Evolutionary conservation across 805 yeast species (phyloP).

Genomic region (Spathaspora hagerdaliae): DNA sequence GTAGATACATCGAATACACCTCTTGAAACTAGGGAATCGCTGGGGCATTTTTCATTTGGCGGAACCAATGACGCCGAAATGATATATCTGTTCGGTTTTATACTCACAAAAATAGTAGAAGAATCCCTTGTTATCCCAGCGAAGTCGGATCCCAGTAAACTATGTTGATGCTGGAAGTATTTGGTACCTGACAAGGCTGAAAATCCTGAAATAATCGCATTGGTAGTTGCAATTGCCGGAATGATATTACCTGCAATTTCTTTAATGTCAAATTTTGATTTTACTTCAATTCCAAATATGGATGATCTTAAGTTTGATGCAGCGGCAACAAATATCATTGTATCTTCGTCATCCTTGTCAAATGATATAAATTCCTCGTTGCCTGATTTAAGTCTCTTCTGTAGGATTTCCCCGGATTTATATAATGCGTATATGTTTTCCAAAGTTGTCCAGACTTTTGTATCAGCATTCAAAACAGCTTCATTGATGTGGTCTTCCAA

Average conservation of each 20-base stretch:
- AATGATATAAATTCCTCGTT: slow-evolving; percentile 50
- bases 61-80: slow-evolving; percentile 56
- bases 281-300: slow-evolving; percentile 65
- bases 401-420: slow-evolving; percentile 45
- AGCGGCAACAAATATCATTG: slow-evolving; percentile 81
- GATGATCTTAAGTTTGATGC: slow-evolving; percentile 75
- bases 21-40: slow-evolving; percentile 53
- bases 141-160: slow-evolving; percentile 27
- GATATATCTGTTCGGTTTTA: slow-evolving; percentile 57
- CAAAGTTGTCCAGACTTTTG: slow-evolving; percentile 54
- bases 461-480: slow-evolving; percentile 25
- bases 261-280: slow-evolving; percentile 81
- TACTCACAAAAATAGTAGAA: slow-evolving; percentile 35
- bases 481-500: slow-evolving; percentile 15
- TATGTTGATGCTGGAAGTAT: slow-evolving; percentile 29
- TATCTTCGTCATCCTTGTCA: slow-evolving; percentile 94
- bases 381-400: slow-evolving; percentile 39
- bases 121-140: slow-evolving; percentile 14
- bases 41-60: slow-evolving; percentile 71
- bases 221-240: slow-evolving; percentile 97
- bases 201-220: slow-evolving; percentile 91
- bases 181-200: slow-evolving; percentile 70
- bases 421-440: slow-evolving; percentile 63
- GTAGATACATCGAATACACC: slow-evolving; percentile 42
- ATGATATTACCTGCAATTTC: slow-evolving; percentile 97